Base-by-base conservation (phyloP, 495 filamentous ascomycete genomes). In the Viridothelium virens region DNA sequence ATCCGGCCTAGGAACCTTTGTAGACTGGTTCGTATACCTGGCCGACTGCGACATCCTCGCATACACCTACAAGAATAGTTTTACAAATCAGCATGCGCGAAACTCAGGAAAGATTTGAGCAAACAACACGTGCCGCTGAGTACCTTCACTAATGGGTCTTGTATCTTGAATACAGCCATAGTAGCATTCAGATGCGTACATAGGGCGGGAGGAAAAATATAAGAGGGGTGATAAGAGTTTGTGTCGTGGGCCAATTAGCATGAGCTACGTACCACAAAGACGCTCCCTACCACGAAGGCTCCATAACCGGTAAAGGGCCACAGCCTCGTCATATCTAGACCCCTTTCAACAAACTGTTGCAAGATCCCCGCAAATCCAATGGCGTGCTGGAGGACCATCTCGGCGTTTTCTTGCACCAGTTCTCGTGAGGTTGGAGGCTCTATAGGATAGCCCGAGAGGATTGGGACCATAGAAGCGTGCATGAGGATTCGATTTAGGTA, bases 401-500 rank as follows among this genome's bases (percentile, higher is more conserved):
- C 41, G 14, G 41, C 41, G 1, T 44, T 44, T 44, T 14, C 39
- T 14, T 37, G 34, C 31, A 63, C 62, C 12, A 12, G 41, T 63
- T 63, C 62, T 44, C 34, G 2, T 1, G 33, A 39, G 39, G 33
- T 25, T 39, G 62, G 25, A 5, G 62, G 39, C 18, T 63, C 62
- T 38, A 41, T 38, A 63, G 62, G 62, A 39, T 12, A 18, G 25
- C 9, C 33, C 62, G 62, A 63, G 62, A 63, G 38, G 36, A 63
- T 39, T 41, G 62, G 62, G 34, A 63, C 62, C 62, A 63, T 63
- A 41, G 62, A 39, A 41, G 62, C 62, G 62, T 63, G 33, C 62
- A 63, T 39, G 38, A 39, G 31, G 12, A 63, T 37, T 63, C 62
- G 62, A 63, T 37, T 63, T 18, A 63, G 36, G 62, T 63, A 41